These are phyloP conservation scores for Fusarium verrucosum DNA, from an alignment of 2,329 filamentous ascomycete species.

Conservation along the genomic window DNA sequence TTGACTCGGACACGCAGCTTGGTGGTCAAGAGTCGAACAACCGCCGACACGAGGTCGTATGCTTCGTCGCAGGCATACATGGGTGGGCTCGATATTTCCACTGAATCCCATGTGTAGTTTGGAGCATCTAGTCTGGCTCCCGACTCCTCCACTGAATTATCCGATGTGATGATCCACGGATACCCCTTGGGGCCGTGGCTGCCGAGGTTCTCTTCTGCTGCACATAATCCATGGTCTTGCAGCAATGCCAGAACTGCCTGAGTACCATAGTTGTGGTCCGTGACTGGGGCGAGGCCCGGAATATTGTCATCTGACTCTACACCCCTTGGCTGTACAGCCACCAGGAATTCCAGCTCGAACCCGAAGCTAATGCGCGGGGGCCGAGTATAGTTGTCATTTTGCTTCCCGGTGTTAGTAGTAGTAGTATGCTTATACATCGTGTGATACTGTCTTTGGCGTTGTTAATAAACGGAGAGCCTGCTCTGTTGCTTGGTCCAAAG, in stretches of 20 bases:
- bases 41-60: slow-evolving; percentile 44
- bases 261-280: background rate
- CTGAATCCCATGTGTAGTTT: slow-evolving; percentile 31
- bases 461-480: background rate
- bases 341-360: slow-evolving; percentile 35
- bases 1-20: slow-evolving; percentile 49
- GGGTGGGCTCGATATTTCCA: slow-evolving; percentile 50
- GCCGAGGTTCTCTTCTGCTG: background rate
- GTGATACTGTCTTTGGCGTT: background rate
- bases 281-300: slow-evolving; percentile 4
- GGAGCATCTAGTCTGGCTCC: background rate
- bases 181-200: background rate
- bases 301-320: slow-evolving; percentile 3
- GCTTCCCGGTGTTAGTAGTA: background rate
- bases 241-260: background rate
- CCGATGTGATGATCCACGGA: slow-evolving; percentile 16
- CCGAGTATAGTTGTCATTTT: slow-evolving; percentile 18
- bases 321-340: background rate
- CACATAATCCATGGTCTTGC: background rate
- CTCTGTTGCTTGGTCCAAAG: background rate
- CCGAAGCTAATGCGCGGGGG: slow-evolving; percentile 36
- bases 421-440: background rate
- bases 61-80: slow-evolving; percentile 44
- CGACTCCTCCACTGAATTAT: slow-evolving; percentile 7
- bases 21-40: slow-evolving; percentile 47